Evolutionary conservation across 176 grass and related monocot species (phyloP).

Genomic region (Dendrocalamus sinicus): DNA sequence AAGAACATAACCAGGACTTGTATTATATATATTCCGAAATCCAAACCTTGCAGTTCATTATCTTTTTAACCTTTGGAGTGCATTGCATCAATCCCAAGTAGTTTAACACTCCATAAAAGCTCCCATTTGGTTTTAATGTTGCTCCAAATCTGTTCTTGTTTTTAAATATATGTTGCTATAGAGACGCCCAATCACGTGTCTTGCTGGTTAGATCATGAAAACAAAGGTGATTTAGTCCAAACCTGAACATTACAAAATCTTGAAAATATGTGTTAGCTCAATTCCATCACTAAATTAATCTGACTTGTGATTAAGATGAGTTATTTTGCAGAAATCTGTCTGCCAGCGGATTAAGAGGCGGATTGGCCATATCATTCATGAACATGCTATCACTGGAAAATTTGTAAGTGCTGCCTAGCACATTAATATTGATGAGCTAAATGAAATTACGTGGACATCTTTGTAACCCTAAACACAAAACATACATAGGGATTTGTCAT

Average conservation of each 20-base stretch:
- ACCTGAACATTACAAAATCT: neutral
- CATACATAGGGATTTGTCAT: conserved; percentile 48
- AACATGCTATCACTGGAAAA: neutral
- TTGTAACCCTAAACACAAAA: neutral
- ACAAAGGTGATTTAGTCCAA: neutral
- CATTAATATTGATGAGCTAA: neutral
- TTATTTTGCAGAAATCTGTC: conserved; percentile 29
- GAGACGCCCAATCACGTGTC: neutral
- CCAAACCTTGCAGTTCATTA: neutral
- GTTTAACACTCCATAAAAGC: too few species aligned
- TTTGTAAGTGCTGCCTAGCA: conserved; percentile 6
- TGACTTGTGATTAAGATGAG: neutral
- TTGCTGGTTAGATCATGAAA: neutral
- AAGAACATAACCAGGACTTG: conserved; percentile 30
- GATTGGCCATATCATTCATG: conserved; percentile 9
- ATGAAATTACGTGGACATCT: neutral
- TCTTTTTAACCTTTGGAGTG: neutral
- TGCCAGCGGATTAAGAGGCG: conserved; percentile 12
- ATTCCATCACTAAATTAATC: conserved; percentile 1
- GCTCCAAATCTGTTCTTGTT: neutral
- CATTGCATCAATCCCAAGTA: too few species aligned
- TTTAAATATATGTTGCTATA: neutral
- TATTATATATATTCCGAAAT: neutral
- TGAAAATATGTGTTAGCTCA: neutral
- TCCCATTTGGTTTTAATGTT: neutral